Percentiles rank a stretch among this genome's conserved stretches.
phyloP scores from a whole-genome alignment of 257 asterid species.

The Plantago ovata region DNA sequence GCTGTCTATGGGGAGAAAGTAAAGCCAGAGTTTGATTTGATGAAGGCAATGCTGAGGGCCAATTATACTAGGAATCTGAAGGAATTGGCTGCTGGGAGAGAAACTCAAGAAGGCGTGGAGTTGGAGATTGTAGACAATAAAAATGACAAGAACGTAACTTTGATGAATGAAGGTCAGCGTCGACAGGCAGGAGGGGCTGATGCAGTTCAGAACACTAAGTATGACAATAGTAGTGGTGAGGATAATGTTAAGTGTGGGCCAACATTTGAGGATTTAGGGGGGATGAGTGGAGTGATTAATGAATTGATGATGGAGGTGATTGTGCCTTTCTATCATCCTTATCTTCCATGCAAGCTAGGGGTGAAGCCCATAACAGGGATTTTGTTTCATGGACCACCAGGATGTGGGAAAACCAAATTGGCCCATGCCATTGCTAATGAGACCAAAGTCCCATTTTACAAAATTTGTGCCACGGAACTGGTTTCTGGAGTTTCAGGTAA shows the following conservation, averaged over 20 bases:
- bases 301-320: slow-evolving; percentile 72
- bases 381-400: slow-evolving; percentile 90
- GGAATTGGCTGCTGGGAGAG: slow-evolving; percentile 8
- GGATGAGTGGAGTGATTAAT: slow-evolving; percentile 60
- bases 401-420: slow-evolving; percentile 92
- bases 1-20: slow-evolving; percentile 49
- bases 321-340: slow-evolving; percentile 65
- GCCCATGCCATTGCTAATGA: slow-evolving; percentile 98
- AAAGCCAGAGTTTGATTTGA: slow-evolving; percentile 65
- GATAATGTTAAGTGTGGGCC: slow-evolving; percentile 31
- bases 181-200: slow-evolving; percentile 17
- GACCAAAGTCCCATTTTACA: slow-evolving; percentile 70
- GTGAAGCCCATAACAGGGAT: slow-evolving; percentile 76
- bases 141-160: slow-evolving; percentile 22
- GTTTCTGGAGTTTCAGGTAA: slow-evolving; percentile 92
- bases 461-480: slow-evolving; percentile 84
- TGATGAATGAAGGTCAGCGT: slow-evolving; percentile 28
- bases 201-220: slow-evolving; percentile 12
- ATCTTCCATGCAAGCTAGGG: slow-evolving; percentile 51
- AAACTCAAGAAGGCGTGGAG: slow-evolving; percentile 15
- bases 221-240: slow-evolving; percentile 2
- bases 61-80: slow-evolving; percentile 38
- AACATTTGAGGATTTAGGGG: slow-evolving; percentile 83
- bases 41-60: slow-evolving; percentile 58
- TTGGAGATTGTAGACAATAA: slow-evolving; percentile 27